Base-by-base conservation (phyloP, 208 protist genomes). In the Leishmania gerbilli region DNA sequence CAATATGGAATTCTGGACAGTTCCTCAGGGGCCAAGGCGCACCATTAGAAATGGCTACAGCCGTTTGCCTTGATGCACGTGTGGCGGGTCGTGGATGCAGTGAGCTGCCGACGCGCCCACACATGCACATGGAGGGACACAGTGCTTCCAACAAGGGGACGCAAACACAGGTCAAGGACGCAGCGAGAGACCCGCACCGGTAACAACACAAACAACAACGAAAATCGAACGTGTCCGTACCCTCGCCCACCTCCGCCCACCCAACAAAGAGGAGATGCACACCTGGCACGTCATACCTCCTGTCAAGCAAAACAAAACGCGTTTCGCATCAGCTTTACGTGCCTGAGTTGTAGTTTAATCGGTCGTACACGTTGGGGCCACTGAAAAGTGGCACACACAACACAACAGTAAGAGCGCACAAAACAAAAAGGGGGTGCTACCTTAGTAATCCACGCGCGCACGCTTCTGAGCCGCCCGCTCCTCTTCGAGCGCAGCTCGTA, bases 401-500 rank as follows among this genome's bases (percentile, higher is more conserved):
- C 11, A 37, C 15, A 58, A 67, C 13, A 42, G 64, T 45, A 31
- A 42, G 64, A 40, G 15, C 19, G 15, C 34, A 37, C 17, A 24
- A 3, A 42, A 55, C 31, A 49, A 34, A 24, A 49, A 77, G 15
- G 24, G 17, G 19, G 27, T 7, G 8, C 34, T 40, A 24, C 19
- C 74, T 60, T 72, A 79, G 9, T 47, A 56, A 13, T 86, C 82
- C 15, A 82, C 68, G 11, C 90, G 82, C 15, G 78, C 49, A 7
- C 90, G 84, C 80, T 93, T 93, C 60, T 81, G 87, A 2, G 84
- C 77, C n/a, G 71, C 69, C 9, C 86, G 89, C 68, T 86, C 37
- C 34, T 89, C 79, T 68, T 95, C 89, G 40, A 95, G 77, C 21
- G 79, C 88, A 6, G 49, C 80, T 34, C 92, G 91, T 55, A 95